Evolutionary conservation across 2,329 filamentous ascomycete species (phyloP).

Genomic region (Neonectria magnoliae): DNA sequence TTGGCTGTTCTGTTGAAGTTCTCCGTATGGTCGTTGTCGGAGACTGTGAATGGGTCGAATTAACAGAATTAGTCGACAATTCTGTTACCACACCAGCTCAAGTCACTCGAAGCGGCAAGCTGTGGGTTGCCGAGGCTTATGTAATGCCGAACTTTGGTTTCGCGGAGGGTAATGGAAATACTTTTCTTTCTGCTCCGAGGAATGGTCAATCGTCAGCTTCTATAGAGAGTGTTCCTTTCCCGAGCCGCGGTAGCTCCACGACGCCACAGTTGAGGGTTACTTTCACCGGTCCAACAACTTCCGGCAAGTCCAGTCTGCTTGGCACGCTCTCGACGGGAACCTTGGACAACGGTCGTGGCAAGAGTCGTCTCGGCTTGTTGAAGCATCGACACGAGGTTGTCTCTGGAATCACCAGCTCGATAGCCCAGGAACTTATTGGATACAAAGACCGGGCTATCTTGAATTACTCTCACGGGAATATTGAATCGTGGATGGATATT

Average conservation of each 20-base stretch:
- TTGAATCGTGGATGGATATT: slow-evolving; percentile 94
- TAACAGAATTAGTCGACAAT: slow-evolving; percentile 44
- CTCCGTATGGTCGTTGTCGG: slow-evolving; percentile 86
- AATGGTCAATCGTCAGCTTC: slow-evolving; percentile 11
- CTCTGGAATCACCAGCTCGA: slow-evolving; percentile 91
- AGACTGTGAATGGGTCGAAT: slow-evolving; percentile 78
- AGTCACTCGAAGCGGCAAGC: slow-evolving; percentile 56
- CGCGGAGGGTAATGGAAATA: slow-evolving; percentile 18
- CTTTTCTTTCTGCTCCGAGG: slow-evolving; percentile 2
- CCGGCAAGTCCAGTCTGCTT: slow-evolving; percentile 90
- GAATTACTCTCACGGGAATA: slow-evolving; percentile 87
- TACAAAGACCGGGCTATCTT: slow-evolving; percentile 73
- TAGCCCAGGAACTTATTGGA: slow-evolving; percentile 92
- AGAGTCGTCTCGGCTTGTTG: slow-evolving; percentile 85
- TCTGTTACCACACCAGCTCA: slow-evolving; percentile 34
- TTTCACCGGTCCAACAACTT: slow-evolving; percentile 87
- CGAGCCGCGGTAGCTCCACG: slow-evolving; percentile 59
- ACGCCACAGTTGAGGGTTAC: slow-evolving; percentile 86
- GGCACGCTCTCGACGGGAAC: slow-evolving; percentile 89
- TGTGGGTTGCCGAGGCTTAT: slow-evolving; percentile 91
- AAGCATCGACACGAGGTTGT: slow-evolving; percentile 94
- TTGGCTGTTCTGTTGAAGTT: slow-evolving; percentile 87
- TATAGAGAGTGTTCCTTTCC: slow-evolving; percentile 34
- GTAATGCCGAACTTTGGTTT: slow-evolving; percentile 77
- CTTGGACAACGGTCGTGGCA: slow-evolving; percentile 91